Percentiles rank a stretch among this genome's conserved stretches.
phyloP scores from a whole-genome alignment of 495 filamentous ascomycete genomes.

The Podospora comata region DNA sequence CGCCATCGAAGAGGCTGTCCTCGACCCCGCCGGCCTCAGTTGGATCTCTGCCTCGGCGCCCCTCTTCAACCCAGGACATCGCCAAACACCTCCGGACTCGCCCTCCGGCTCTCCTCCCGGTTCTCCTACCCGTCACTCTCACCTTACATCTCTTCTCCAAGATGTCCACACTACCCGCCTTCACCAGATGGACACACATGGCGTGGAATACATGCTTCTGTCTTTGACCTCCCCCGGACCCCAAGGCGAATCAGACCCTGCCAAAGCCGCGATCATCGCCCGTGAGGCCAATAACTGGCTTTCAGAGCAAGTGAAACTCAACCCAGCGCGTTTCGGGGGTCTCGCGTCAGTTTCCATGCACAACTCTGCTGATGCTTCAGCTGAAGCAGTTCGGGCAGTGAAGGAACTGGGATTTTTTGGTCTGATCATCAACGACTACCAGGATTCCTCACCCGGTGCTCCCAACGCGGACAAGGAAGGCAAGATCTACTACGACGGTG shows the following conservation, averaged over 20 bases:
- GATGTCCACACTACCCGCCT: conserved; percentile 51
- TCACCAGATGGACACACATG: conserved; percentile 53
- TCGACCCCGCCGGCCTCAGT: conserved; percentile 40
- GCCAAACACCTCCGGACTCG: conserved; percentile 5
- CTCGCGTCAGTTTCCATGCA: conserved; percentile 48
- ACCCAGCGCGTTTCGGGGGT: conserved; percentile 55
- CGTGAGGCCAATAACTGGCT: conserved; percentile 59
- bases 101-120: conserved; percentile 4
- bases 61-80: conserved; percentile 29
- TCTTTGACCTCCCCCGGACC: conserved; percentile 55
- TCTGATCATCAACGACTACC: conserved; percentile 58
- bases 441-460: conserved; percentile 17
- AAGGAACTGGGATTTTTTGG: conserved; percentile 56
- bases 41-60: conserved; percentile 30
- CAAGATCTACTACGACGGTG: conserved; percentile 59
- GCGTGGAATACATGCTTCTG: conserved; percentile 59
- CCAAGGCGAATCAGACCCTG: conserved; percentile 51
- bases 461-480: conserved; percentile 37
- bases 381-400: conserved; percentile 55
- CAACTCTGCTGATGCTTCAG: conserved; percentile 49
- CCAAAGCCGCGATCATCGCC: conserved; percentile 34
- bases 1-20: conserved; percentile 56
- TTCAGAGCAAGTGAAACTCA: conserved; percentile 46
- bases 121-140: conserved; percentile 8
- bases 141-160: conserved; percentile 22